Percentiles rank a stretch among this genome's conserved stretches.
Conservation (phyloP, 139 green algal genomes). For the Haematococcus lacustris region DNA sequence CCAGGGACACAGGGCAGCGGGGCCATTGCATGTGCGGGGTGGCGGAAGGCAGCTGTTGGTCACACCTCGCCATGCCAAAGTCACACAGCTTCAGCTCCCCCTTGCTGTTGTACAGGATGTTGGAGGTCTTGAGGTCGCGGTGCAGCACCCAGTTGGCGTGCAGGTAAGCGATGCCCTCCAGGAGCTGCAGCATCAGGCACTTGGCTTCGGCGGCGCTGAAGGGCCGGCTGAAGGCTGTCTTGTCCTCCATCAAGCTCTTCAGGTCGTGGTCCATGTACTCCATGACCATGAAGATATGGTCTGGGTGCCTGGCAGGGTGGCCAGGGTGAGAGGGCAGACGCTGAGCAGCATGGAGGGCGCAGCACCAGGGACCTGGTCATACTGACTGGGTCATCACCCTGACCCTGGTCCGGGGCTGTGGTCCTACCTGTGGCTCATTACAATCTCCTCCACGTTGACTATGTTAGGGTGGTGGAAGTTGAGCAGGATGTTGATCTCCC, state of each 20-base stretch:
- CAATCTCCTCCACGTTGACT: slow-evolving; percentile 91
- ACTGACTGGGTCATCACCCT: too few species aligned
- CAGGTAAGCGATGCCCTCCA: slow-evolving; percentile 79
- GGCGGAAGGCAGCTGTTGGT: too few species aligned
- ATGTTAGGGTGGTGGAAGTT: slow-evolving; percentile 89
- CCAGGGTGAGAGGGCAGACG: too few species aligned
- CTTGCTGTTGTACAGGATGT: slow-evolving; percentile 94
- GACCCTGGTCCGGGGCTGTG: too few species aligned
- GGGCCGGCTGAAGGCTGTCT: slow-evolving; percentile 8
- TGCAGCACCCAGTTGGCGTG: slow-evolving; percentile 85
- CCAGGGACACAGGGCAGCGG: too few species aligned
- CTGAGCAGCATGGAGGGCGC: too few species aligned
- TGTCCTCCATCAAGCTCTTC: slow-evolving; percentile 55
- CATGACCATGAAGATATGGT: slow-evolving; percentile 96
- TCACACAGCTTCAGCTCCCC: slow-evolving; percentile 97
- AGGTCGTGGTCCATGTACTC: slow-evolving; percentile 97
- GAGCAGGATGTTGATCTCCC: slow-evolving; percentile 97
- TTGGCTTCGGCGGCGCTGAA: slow-evolving; percentile 68
- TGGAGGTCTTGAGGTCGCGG: slow-evolving; percentile 92
- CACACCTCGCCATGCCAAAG: slow-evolving; percentile 83
- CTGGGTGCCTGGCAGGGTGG: slow-evolving; percentile 22
- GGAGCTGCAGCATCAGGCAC: slow-evolving; percentile 80
- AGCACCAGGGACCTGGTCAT: too few species aligned
- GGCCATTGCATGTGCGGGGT: too few species aligned
- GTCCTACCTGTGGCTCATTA: slow-evolving; percentile 15